Evolutionary conservation across 805 yeast species (phyloP).

Genomic region (Candida palmyrensis): DNA sequence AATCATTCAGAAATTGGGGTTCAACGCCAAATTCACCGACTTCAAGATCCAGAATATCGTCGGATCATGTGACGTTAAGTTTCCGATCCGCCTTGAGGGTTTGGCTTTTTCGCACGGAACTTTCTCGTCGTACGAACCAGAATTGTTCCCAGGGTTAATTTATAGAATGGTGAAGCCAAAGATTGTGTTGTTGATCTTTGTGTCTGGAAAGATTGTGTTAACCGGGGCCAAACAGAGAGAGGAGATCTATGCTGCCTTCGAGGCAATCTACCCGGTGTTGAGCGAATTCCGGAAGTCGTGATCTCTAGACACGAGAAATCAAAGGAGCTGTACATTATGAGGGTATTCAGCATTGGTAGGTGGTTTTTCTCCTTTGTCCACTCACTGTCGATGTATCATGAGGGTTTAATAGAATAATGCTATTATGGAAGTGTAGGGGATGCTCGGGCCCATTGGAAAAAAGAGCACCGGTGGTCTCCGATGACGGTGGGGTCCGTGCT

Average conservation of each 20-base stretch:
- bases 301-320: conserved; percentile 5
- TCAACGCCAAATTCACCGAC: conserved; percentile 96
- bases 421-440: background rate
- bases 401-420: conserved; percentile 2
- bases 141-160: conserved; percentile 94
- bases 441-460: conserved; percentile 5
- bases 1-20: conserved; percentile 95
- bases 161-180: conserved; percentile 99
- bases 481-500: conserved; percentile 4
- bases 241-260: conserved; percentile 97
- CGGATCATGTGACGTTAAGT: conserved; percentile 97
- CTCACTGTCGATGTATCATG: conserved; percentile 1
- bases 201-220: conserved; percentile 93
- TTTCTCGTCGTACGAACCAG: conserved; percentile 98
- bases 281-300: conserved; percentile 90
- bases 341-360: conserved; percentile 2
- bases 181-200: conserved; percentile 91
- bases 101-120: conserved; percentile 97
- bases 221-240: conserved; percentile 99
- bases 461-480: conserved; percentile 11
- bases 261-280: conserved; percentile 95
- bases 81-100: conserved; percentile 96
- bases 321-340: conserved; percentile 4
- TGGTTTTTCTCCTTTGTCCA: conserved; percentile 1
- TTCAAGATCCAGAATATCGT: conserved; percentile 98